Conservation (phyloP, 163 green algal genomes). For the Scenedesmus sp. region DNA sequence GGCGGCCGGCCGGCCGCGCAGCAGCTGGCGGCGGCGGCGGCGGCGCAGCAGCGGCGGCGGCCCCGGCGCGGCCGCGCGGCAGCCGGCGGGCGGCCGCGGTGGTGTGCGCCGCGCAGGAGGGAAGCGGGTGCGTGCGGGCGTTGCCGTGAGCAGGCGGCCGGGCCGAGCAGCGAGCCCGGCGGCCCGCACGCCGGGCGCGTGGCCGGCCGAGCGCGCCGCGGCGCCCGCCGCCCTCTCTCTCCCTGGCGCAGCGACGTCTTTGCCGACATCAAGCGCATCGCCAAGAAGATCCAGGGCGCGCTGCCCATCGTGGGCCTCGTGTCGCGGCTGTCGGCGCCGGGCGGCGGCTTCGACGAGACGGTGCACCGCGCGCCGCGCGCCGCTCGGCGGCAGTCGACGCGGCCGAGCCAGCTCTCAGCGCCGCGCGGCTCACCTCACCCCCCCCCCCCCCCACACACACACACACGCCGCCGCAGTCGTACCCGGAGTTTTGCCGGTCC, state of each 20-base stretch:
- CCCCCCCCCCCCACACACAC: too few relatives aligned
- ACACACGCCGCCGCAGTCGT: conserved; percentile 56
- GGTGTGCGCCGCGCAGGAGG: conserved; percentile 13
- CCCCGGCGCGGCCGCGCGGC: too few relatives aligned
- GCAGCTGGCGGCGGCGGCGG: too few relatives aligned
- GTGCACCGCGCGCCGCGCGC: conserved; percentile 41
- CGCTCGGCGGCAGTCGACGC: not conserved
- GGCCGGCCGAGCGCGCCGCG: too few relatives aligned
- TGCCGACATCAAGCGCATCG: conserved; percentile 58
- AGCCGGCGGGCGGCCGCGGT: not conserved
- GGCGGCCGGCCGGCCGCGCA: too few relatives aligned
- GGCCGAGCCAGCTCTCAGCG: not conserved
- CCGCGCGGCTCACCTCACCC: not conserved
- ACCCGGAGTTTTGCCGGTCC: conserved; percentile 79
- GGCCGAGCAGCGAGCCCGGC: too few relatives aligned
- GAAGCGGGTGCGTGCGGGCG: conserved; percentile 5
- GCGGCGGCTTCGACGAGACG: conserved; percentile 79
- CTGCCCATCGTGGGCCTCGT: conserved; percentile 79
- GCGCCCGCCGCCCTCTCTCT: too few relatives aligned
- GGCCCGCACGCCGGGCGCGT: too few relatives aligned
- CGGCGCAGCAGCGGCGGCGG: too few relatives aligned
- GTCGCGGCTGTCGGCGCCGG: conserved; percentile 62
- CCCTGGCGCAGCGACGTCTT: conserved; percentile 45
- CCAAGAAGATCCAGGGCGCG: conserved; percentile 74
- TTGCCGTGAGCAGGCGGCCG: too few relatives aligned